Evolutionary conservation across 2,329 filamentous ascomycete genomes (phyloP), one percentile per base, ranked within the genome.

Genomic region (Eurotiales sp.): DNA sequence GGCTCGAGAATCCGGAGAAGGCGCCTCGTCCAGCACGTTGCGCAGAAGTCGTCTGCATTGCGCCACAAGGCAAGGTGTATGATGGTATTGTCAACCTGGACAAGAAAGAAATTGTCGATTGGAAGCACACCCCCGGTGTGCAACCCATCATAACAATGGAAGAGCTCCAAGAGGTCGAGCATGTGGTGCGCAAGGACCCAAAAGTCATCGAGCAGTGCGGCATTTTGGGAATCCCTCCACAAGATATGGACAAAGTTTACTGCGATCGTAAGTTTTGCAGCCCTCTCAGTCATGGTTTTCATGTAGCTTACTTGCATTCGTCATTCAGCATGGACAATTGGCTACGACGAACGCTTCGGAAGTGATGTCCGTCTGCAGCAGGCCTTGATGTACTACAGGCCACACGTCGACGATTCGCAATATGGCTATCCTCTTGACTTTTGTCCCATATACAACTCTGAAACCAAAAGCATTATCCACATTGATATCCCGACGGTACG

Each of bases 171-270:
- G 78, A 83, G 50, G 90, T 95, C 1, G 91, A 96, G 71, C 77
- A 80, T 51, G 72, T 91, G 41, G 82, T 84, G 54, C 82, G 90
- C 58, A 84, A 83, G 60, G 89, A 96, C 64, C 82, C 88, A 12
- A 87, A 86, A 61, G 90, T 96, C 54, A 93, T 96, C 58, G 89
- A 96, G 70, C 90, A 96, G 69, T 96, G 91, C 63, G 81, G 80
- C 6, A 80, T 96, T 54, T 81, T 90, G 53, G 91, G 91, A 1
- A 88, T 96, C 54, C 82, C 88, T 11, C 79, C 78, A 51, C 79
- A 87, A 59, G 88, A 95, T 55, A 96, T 96, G 91, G 76, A 93
- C 76, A 96, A 96, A 72, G 88, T 96, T 43, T 96, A 95, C 75
- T 95, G 90, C 70, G 91, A 96, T 66, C 90, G 83, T 79, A 66